phyloP scores from a whole-genome alignment of 257 asterid species.

The Nicotiana obtusifolia region DNA sequence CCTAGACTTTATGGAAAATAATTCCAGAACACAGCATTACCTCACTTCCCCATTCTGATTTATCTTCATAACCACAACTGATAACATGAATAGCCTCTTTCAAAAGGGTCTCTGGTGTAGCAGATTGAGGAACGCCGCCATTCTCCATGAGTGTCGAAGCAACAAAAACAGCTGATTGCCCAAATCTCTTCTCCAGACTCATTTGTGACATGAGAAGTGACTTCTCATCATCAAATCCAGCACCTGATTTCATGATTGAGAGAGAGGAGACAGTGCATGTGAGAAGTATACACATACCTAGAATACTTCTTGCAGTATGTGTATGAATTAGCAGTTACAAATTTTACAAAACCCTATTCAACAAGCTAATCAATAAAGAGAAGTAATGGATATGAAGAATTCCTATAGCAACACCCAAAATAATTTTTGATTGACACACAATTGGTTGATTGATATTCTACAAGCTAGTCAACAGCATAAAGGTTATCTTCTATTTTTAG shows the following conservation, averaged over 20 bases:
- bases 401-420: not conserved
- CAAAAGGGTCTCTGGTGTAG: constrained; percentile 84
- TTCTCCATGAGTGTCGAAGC: constrained; percentile 96
- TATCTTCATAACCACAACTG: constrained; percentile 99
- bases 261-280: not conserved
- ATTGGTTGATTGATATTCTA: not conserved
- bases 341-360: not conserved
- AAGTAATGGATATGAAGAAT: not conserved
- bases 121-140: constrained; percentile 96
- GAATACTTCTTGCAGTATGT: not conserved
- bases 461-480: not conserved
- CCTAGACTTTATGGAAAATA: not conserved
- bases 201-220: constrained; percentile 86
- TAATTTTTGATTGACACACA: not conserved
- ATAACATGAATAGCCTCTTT: constrained; percentile 99
- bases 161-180: constrained; percentile 94
- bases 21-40: constrained; percentile 24
- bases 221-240: constrained; percentile 95
- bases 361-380: not conserved
- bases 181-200: constrained; percentile 96
- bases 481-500: not conserved
- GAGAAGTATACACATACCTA: not conserved
- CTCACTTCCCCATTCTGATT: constrained; percentile 98
- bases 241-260: constrained; percentile 37
- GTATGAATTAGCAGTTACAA: not conserved